Base-by-base conservation (phyloP, 495 filamentous ascomycete genomes). In the Margaritispora aquatica region DNA sequence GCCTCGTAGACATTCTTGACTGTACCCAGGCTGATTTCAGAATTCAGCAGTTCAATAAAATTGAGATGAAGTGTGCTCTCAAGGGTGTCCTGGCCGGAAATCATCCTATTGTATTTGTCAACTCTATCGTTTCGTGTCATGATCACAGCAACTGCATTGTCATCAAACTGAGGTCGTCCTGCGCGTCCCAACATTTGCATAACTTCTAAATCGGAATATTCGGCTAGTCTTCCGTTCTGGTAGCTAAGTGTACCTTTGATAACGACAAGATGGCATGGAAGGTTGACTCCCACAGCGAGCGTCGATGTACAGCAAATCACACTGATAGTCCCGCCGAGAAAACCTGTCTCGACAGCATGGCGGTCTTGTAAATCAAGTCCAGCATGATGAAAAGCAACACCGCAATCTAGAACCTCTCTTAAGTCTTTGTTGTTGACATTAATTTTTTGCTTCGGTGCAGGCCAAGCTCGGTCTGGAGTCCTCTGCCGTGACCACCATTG, bases 151-250 rank as follows among this genome's bases (percentile, higher is more conserved):
- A 85, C 82, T 20, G 90, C 93, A 63, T 75, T 90, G 50, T 88
- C 78, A 60, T 96, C 94, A 62, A 96, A 98, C 70, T 98, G 94
- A 1, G 94, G 94, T 2, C 94, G 79, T 0, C 94, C 94, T 34
- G 94, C 93, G 51, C 94, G 86, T 22, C 94, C 94, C 26, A 97
- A 80, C 94, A 98, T 98, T 68, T 98, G 94, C 90, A 96, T 97
- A 60, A 98, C 82, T 63, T 98, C 94, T 19, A 98, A 75, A 68
- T 97, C 92, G 0, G 89, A 84, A 63, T 94, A 96, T 68, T 98
- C 92, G 53, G 85, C 80, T 20, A 81, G 69, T 57, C 80, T 71
- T 10, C 58, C 41, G 51, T 87, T 82, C 41, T 82, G 77, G 71
- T 84, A 98, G 3, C 81, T 77, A 21, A 88, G 81, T 0, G 93